Conservation (phyloP, 1,284 basidiomycete genomes). For the Sparassis latifolia region DNA sequence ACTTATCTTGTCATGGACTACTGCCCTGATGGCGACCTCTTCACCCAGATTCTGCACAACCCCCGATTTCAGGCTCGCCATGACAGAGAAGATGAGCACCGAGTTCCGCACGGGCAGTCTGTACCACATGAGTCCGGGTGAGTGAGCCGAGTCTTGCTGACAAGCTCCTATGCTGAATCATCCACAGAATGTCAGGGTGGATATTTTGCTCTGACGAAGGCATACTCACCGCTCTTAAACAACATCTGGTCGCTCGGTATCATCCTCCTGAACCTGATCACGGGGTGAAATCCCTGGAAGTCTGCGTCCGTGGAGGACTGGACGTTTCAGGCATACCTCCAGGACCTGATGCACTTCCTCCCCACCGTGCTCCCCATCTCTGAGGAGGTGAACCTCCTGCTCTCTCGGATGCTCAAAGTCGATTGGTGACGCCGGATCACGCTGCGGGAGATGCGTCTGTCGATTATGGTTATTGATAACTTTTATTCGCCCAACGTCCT, state of each 20-base stretch:
- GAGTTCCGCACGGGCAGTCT: constrained; percentile 96
- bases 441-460: constrained; percentile 63
- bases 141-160: too few relatives aligned
- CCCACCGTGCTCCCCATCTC: constrained; percentile 74
- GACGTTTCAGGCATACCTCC: constrained; percentile 71
- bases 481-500: constrained; percentile 72
- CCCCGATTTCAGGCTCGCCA: constrained; percentile 96
- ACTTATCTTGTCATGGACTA: constrained; percentile 74
- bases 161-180: too few relatives aligned
- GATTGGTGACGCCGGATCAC: constrained; percentile 68
- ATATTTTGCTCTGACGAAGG: constrained; percentile 57
- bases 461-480: constrained; percentile 58
- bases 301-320: constrained; percentile 80
- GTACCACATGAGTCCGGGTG: constrained; percentile 95
- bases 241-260: constrained; percentile 99
- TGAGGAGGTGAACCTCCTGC: constrained; percentile 58
- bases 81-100: constrained; percentile 79
- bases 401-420: constrained; percentile 65
- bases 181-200: constrained; percentile 90
- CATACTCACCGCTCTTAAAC: constrained; percentile 85
- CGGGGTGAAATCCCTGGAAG: constrained; percentile 96
- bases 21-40: constrained; percentile 83
- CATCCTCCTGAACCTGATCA: constrained; percentile 91
- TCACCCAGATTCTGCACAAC: constrained; percentile 76
- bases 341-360: constrained; percentile 57